Evolutionary conservation across 208 protist species (phyloP).

Genomic region (Blastocrithidia nonstop): DNA sequence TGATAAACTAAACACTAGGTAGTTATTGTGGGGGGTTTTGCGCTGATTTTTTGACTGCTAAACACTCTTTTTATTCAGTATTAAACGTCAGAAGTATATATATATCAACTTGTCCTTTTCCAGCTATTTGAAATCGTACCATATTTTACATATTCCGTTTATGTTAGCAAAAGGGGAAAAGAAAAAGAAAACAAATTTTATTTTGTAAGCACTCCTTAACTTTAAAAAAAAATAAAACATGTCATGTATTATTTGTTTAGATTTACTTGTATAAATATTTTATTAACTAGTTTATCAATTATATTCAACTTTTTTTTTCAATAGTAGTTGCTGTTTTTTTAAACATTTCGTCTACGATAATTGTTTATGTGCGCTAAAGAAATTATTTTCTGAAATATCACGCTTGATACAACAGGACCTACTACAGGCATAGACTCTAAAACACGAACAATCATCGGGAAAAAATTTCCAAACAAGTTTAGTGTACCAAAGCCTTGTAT

Average conservation of each 20-base stretch:
- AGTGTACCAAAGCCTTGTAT: constrained; percentile 74
- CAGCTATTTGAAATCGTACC: too few species aligned
- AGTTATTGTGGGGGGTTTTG: too few species aligned
- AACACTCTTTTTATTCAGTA: too few species aligned
- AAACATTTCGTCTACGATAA: background rate
- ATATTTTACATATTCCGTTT: too few species aligned
- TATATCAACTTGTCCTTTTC: too few species aligned
- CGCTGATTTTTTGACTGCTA: too few species aligned
- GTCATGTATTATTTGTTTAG: too few species aligned
- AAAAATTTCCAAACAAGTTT: constrained; percentile 87
- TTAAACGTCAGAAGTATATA: too few species aligned
- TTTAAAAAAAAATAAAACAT: constrained; percentile 1
- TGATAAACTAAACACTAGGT: too few species aligned
- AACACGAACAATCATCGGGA: constrained; percentile 72
- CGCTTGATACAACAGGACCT: constrained; percentile 55
- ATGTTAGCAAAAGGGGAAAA: constrained; percentile 7
- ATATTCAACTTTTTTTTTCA: background rate
- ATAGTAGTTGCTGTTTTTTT: background rate
- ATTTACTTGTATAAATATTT: too few species aligned
- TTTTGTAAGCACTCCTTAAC: background rate
- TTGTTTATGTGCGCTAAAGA: background rate
- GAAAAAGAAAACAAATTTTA: background rate
- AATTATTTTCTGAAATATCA: too few species aligned
- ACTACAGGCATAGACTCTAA: constrained; percentile 75
- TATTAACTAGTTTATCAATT: too few species aligned